A percentile compares a stretch with the other conserved stretches of the same genome.
phyloP scores from a whole-genome alignment of 306 rosid genomes.

The Ziziphus jujuba region DNA sequence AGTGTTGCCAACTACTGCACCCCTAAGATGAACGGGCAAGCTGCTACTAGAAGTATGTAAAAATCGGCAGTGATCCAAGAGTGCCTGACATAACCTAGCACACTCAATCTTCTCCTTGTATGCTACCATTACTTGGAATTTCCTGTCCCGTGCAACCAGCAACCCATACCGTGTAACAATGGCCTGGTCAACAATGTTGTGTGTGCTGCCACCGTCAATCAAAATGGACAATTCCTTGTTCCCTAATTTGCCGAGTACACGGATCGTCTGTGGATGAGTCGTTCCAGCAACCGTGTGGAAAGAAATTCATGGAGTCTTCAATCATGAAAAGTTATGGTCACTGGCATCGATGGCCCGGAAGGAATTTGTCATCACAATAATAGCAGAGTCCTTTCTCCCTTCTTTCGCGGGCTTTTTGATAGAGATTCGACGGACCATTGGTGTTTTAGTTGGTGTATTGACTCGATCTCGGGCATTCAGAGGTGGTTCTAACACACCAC shows the following conservation, averaged over 20 bases:
- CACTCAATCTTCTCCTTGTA: too few species aligned
- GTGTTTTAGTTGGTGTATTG: neutral
- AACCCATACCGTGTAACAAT: too few species aligned
- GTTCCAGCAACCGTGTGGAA: neutral
- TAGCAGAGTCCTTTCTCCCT: neutral
- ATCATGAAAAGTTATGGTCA: neutral
- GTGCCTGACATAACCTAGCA: too few species aligned
- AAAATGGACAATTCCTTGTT: neutral
- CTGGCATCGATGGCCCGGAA: neutral
- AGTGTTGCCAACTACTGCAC: neutral
- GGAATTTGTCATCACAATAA: slow-evolving; percentile 1
- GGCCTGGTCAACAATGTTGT: neutral
- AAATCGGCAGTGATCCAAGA: too few species aligned
- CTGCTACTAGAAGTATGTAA: neutral
- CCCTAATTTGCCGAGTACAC: neutral
- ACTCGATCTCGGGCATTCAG: too few species aligned
- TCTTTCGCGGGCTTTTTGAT: neutral
- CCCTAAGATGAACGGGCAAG: neutral
- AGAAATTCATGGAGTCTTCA: neutral
- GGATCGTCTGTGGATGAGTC: neutral
- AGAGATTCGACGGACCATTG: too few species aligned
- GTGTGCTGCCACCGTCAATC: neutral
- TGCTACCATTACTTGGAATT: too few species aligned
- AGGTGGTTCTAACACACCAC: neutral
- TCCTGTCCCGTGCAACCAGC: too few species aligned